Evolutionary conservation across 352 stramenopile genomes (phyloP).

Genomic region (Phytophthora rubi): DNA sequence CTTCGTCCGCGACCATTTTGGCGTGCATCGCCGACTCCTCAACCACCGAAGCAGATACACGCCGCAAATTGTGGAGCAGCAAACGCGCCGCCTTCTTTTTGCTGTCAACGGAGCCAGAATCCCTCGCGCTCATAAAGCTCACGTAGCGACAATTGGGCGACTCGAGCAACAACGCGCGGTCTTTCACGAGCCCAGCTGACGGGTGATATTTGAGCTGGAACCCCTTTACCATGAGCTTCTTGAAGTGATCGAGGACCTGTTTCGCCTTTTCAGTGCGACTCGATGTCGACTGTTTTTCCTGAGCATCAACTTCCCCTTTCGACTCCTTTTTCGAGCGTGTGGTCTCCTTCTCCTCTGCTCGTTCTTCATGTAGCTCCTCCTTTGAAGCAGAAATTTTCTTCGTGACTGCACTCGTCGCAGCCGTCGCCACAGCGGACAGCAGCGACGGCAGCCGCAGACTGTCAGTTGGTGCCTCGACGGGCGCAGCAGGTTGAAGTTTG

Average conservation of each 20-base stretch:
- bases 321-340: conserved; percentile 21
- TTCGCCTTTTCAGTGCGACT: conserved; percentile 57
- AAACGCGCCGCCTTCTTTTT: conserved; percentile 66
- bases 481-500: conserved; percentile 23
- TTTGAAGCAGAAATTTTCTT: conserved; percentile 6
- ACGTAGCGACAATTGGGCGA: conserved; percentile 52
- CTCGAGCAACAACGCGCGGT: conserved; percentile 50
- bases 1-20: conserved; percentile 36
- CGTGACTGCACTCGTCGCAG: conserved; percentile 1
- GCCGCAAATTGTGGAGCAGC: conserved; percentile 63
- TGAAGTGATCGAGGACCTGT: conserved; percentile 72
- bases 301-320: conserved; percentile 11
- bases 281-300: conserved; percentile 20
- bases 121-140: conserved; percentile 55
- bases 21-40: conserved; percentile 41
- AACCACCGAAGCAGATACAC: conserved; percentile 40
- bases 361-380: background rate
- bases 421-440: conserved; percentile 12
- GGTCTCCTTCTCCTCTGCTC: conserved; percentile 16
- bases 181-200: conserved; percentile 50
- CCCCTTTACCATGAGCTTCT: conserved; percentile 72
- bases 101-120: conserved; percentile 28
- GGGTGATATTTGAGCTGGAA: conserved; percentile 73
- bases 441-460: conserved; percentile 25
- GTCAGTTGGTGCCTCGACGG: conserved; percentile 4